A percentile compares a stretch with the other conserved stretches of the same genome.
Evolutionary conservation across 257 asterid genomes (phyloP).

Genomic region (Lantana camara): DNA sequence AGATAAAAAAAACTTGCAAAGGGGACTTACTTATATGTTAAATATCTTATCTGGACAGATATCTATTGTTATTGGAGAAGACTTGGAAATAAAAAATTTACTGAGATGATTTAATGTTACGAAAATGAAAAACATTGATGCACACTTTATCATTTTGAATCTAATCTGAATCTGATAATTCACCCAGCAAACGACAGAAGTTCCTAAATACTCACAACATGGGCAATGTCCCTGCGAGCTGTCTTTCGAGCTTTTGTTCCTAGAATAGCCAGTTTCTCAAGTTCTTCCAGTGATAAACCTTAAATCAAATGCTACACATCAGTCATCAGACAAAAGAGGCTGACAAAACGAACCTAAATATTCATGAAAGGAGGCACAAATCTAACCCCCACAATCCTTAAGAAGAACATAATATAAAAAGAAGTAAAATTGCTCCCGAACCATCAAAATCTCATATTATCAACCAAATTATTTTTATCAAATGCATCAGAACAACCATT

Average conservation of each 20-base stretch:
- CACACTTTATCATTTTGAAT: background rate
- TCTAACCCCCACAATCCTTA: background rate
- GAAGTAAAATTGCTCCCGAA: background rate
- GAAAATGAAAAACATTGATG: background rate
- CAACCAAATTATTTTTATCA: background rate
- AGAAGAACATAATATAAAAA: background rate
- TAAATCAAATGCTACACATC: conserved; percentile 19
- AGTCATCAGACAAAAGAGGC: conserved; percentile 16
- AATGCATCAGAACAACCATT: background rate
- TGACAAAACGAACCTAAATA: background rate
- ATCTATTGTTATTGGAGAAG: background rate
- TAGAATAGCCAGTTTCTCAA: conserved; percentile 70
- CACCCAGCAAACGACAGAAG: background rate
- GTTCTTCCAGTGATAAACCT: conserved; percentile 85
- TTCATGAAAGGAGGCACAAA: conserved; percentile 15
- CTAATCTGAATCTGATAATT: background rate
- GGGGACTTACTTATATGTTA: background rate
- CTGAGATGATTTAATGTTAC: background rate
- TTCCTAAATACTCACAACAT: conserved; percentile 65
- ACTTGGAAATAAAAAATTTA: background rate
- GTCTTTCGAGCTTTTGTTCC: conserved; percentile 85
- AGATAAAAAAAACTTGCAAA: background rate
- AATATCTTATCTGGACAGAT: background rate
- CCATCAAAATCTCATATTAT: background rate
- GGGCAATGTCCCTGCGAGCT: conserved; percentile 90